phyloP scores from a whole-genome alignment of 2,329 filamentous ascomycete species.

The Exophiala oligosperma region DNA sequence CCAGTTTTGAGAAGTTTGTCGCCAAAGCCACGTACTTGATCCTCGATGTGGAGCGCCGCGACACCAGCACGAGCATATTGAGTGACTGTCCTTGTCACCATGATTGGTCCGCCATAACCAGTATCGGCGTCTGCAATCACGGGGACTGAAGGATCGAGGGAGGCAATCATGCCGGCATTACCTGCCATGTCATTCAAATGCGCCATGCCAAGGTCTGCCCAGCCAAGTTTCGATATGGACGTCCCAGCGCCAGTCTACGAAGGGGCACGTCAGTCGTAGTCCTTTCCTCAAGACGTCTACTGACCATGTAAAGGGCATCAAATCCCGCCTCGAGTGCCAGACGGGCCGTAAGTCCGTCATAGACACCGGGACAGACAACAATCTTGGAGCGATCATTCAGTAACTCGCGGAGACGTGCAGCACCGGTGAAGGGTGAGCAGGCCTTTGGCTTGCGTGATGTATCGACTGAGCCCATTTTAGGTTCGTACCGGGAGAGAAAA shows the following conservation, averaged over 20 bases:
- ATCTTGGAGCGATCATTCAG: conserved; percentile 39
- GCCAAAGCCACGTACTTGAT: conserved; percentile 42
- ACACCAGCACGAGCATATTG: conserved; percentile 55
- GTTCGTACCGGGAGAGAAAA: not conserved
- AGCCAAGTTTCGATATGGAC: not conserved
- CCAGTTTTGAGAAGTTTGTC: too few relatives aligned
- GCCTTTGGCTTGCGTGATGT: not conserved
- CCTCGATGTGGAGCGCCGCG: conserved; percentile 59
- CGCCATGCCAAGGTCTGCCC: conserved; percentile 45
- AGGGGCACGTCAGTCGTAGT: too few relatives aligned
- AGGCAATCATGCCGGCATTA: conserved; percentile 56
- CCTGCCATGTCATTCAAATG: conserved; percentile 54
- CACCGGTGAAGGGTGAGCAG: conserved; percentile 20
- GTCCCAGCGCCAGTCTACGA: conserved; percentile 11
- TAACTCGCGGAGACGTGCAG: conserved; percentile 32
- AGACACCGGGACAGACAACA: conserved; percentile 51
- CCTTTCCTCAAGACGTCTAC: not conserved
- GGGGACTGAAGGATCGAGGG: conserved; percentile 49
- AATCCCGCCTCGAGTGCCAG: conserved; percentile 52
- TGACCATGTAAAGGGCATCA: conserved; percentile 51
- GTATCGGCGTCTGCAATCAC: conserved; percentile 56
- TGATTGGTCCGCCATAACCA: conserved; percentile 53
- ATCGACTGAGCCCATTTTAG: not conserved
- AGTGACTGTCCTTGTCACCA: conserved; percentile 50
- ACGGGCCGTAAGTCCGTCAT: conserved; percentile 52